Conservation (phyloP, 345 rosid genomes). For the Salix brachista region DNA sequence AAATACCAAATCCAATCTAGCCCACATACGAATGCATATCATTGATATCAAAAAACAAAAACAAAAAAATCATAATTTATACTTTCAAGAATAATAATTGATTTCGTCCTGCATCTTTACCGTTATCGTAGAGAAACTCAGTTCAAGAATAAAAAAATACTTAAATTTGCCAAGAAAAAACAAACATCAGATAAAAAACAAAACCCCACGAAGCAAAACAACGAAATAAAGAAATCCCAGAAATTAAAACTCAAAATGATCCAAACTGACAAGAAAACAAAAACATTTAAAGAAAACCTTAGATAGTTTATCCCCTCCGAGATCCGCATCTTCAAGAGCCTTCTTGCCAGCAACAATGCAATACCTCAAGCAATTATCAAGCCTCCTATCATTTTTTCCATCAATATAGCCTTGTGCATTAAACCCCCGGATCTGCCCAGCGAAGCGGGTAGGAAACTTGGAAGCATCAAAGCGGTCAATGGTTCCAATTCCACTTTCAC, state of each 20-base stretch:
- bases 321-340: constrained; percentile 85
- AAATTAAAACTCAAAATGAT: background rate
- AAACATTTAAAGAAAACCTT: constrained; percentile 38
- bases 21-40: background rate
- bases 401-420: constrained; percentile 73
- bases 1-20: background rate
- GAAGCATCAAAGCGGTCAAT: constrained; percentile 96
- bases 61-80: background rate
- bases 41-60: background rate
- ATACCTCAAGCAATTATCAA: constrained; percentile 94
- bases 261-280: background rate
- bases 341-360: constrained; percentile 97
- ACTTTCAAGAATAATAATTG: background rate
- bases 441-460: constrained; percentile 93
- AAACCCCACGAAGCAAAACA: background rate
- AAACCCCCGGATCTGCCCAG: constrained; percentile 97
- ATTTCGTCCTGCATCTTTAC: constrained; percentile 1
- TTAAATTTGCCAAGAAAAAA: background rate
- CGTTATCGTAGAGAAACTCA: background rate
- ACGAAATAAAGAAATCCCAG: background rate
- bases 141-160: background rate
- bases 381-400: constrained; percentile 91
- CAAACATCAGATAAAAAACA: background rate
- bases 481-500: constrained; percentile 82
- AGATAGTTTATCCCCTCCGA: constrained; percentile 65